Conservation (phyloP, 345 rosid genomes). For the Luvunga scandens region DNA sequence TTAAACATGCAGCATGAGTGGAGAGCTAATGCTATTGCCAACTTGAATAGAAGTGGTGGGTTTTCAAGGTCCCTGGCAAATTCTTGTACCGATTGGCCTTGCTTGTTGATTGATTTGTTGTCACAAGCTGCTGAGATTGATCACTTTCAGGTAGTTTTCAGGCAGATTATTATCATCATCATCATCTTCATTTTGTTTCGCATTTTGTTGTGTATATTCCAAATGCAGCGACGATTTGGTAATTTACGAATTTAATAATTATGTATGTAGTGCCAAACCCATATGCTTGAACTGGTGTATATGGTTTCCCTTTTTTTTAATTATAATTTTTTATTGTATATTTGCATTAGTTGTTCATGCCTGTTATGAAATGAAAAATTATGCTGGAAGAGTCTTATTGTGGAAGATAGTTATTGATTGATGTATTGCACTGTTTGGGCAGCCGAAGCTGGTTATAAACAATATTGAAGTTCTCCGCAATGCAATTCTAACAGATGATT, state of each 20-base stretch:
- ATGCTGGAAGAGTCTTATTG: background rate
- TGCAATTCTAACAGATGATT: conserved; percentile 65
- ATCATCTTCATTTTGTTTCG: background rate
- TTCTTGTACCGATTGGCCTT: conserved; percentile 92
- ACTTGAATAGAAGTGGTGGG: conserved; percentile 64
- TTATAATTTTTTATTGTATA: background rate
- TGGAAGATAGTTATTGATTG: background rate
- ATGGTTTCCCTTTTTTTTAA: background rate
- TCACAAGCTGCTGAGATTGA: conserved; percentile 89
- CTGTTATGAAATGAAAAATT: too few species aligned
- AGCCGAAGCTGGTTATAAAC: conserved; percentile 98
- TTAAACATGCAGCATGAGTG: conserved; percentile 59
- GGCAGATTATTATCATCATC: background rate
- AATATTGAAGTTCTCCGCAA: conserved; percentile 77
- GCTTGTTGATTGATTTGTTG: conserved; percentile 81
- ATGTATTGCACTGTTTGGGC: conserved; percentile 33
- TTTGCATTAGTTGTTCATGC: background rate
- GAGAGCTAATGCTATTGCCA: conserved; percentile 83
- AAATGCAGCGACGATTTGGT: background rate
- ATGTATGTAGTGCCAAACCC: background rate
- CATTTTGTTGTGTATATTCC: background rate
- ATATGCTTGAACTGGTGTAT: background rate
- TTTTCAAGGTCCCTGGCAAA: conserved; percentile 81
- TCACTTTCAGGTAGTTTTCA: conserved; percentile 68
- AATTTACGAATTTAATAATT: background rate